Conservation (phyloP, 1,284 basidiomycete species). For the Apiotrichum siamense region DNA sequence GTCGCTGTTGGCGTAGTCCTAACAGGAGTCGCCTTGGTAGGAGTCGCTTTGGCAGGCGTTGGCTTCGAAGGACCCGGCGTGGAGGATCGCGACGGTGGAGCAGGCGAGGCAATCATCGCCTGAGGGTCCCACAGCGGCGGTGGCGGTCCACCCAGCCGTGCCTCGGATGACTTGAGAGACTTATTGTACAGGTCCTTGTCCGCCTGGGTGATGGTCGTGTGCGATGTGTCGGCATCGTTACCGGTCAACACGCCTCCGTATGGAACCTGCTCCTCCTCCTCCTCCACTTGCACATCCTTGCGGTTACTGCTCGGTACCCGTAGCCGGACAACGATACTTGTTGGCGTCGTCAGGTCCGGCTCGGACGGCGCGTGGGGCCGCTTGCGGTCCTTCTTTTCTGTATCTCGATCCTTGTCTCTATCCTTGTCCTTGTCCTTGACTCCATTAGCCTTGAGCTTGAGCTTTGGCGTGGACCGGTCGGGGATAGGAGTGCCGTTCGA, state of each 20-base stretch:
- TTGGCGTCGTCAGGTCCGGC: not conserved
- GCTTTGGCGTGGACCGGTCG: conserved; percentile 1
- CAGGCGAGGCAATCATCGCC: conserved; percentile 9
- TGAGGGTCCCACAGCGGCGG: conserved; percentile 25
- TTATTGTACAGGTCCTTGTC: conserved; percentile 75
- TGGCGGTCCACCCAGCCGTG: conserved; percentile 34
- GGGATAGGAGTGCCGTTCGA: not conserved
- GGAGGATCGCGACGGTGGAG: conserved; percentile 10
- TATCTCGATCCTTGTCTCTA: not conserved
- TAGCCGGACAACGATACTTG: conserved; percentile 22
- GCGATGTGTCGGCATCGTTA: conserved; percentile 67
- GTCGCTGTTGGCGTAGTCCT: not conserved
- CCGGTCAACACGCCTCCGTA: conserved; percentile 73
- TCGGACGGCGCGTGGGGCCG: not conserved
- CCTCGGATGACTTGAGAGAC: conserved; percentile 66
- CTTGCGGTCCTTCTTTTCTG: not conserved
- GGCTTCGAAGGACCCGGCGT: not conserved
- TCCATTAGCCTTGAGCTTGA: conserved; percentile 8
- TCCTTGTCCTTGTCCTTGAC: conserved; percentile 11
- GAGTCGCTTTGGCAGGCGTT: conserved; percentile 12
- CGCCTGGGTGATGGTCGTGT: conserved; percentile 59
- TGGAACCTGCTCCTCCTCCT: conserved; percentile 50
- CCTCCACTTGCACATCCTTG: conserved; percentile 31
- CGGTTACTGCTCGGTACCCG: conserved; percentile 25
- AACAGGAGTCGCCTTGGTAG: conserved; percentile 5